Evolutionary conservation across 345 rosid species (phyloP).

Genomic region (Eucalyptus pauciflora): DNA sequence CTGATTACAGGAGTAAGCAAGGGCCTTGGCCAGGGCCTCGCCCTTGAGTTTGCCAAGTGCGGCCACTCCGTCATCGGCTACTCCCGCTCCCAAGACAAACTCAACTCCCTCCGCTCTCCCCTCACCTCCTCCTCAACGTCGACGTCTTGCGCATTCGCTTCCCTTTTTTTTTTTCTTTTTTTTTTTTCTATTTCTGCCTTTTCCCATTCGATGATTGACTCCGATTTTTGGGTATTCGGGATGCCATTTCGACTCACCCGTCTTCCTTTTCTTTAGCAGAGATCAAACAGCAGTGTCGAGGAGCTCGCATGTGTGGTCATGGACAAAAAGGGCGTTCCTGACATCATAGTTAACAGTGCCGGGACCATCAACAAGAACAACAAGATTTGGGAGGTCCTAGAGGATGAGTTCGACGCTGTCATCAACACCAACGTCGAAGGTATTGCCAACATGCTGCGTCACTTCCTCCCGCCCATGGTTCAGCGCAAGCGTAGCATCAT

Average conservation of each 20-base stretch:
- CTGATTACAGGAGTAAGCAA: slow-evolving; percentile 85
- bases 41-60: slow-evolving; percentile 70
- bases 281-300: slow-evolving; percentile 55
- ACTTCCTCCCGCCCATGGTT: slow-evolving; percentile 82
- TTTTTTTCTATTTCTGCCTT: neutral
- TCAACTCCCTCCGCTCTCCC: slow-evolving; percentile 46
- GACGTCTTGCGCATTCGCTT: slow-evolving; percentile 43
- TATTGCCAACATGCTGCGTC: slow-evolving; percentile 70
- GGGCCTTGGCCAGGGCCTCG: slow-evolving; percentile 86
- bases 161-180: neutral
- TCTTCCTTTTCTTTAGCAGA: slow-evolving; percentile 11
- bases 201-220: neutral
- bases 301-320: slow-evolving; percentile 54
- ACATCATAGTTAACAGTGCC: slow-evolving; percentile 90
- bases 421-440: slow-evolving; percentile 88
- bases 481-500: slow-evolving; percentile 71
- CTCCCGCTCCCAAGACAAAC: slow-evolving; percentile 73
- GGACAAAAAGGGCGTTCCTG: slow-evolving; percentile 86
- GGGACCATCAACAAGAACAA: slow-evolving; percentile 84
- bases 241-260: neutral
- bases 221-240: neutral
- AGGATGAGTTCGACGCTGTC: slow-evolving; percentile 78
- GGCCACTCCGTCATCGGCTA: slow-evolving; percentile 89
- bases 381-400: slow-evolving; percentile 90
- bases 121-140: slow-evolving; percentile 59